These are phyloP conservation scores for Saccharomyces hybrid DNA, from an alignment of 1,139 yeast species.

Conservation along the genomic window DNA sequence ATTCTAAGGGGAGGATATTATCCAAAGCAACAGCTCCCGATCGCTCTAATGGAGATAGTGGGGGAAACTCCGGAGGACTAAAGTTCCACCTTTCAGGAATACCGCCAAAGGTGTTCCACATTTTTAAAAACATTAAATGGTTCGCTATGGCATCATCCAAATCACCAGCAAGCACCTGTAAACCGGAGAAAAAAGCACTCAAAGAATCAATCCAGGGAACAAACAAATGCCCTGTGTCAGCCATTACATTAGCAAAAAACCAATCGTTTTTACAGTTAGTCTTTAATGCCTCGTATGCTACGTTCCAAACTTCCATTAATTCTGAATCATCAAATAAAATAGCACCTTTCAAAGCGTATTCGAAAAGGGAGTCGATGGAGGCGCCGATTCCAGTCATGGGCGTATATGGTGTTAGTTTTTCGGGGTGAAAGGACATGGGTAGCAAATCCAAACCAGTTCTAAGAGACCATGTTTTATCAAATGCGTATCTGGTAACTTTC, in stretches of 20 bases:
- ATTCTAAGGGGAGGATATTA: slow-evolving; percentile 47
- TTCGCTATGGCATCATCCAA: slow-evolving; percentile 53
- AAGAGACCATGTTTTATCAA: slow-evolving; percentile 62
- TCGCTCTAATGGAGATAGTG: slow-evolving; percentile 1
- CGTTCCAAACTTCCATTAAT: slow-evolving; percentile 52
- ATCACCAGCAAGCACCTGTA: slow-evolving; percentile 74
- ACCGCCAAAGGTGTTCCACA: slow-evolving; percentile 75
- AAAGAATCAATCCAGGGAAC: slow-evolving; percentile 78
- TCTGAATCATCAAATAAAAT: slow-evolving; percentile 62
- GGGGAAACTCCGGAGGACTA: slow-evolving; percentile 8
- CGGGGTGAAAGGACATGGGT: slow-evolving; percentile 72
- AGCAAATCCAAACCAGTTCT: slow-evolving; percentile 55
- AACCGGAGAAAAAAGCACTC: slow-evolving; percentile 83
- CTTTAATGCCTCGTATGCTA: slow-evolving; percentile 50
- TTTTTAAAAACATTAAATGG: slow-evolving; percentile 60
- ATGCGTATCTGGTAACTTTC: slow-evolving; percentile 51
- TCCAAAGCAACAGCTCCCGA: not conserved
- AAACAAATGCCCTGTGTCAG: slow-evolving; percentile 42
- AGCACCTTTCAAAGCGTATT: slow-evolving; percentile 73
- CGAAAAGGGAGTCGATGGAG: slow-evolving; percentile 87
- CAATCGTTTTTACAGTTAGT: slow-evolving; percentile 44
- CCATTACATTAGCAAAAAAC: slow-evolving; percentile 56
- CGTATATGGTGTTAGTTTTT: slow-evolving; percentile 49
- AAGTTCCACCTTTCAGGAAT: slow-evolving; percentile 85
- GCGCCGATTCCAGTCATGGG: slow-evolving; percentile 79